Percentiles rank a stretch among this genome's conserved stretches.
These are phyloP conservation scores for Salix arbutifolia DNA, from an alignment of 345 rosid genomes.

Conservation along the genomic window DNA sequence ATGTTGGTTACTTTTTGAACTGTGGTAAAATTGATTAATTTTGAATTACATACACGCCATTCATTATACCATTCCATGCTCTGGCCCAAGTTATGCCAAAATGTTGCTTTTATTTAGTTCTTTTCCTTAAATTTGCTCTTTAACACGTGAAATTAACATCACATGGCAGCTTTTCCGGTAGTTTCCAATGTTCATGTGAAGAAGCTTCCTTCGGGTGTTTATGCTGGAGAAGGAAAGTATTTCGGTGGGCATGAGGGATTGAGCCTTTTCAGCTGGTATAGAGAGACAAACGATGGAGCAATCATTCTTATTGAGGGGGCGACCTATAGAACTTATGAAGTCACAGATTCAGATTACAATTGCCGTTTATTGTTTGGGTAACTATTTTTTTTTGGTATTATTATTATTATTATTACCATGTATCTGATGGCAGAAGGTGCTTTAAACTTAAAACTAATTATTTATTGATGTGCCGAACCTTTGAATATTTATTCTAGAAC, in stretches of 20 bases:
- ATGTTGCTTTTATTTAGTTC: not conserved
- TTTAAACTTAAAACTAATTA: not conserved
- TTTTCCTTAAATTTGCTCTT: slow-evolving; percentile 3
- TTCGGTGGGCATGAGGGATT: slow-evolving; percentile 90
- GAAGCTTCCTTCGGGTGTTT: slow-evolving; percentile 54
- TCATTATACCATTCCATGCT: not conserved
- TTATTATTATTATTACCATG: not conserved
- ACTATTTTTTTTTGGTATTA: slow-evolving; percentile 23
- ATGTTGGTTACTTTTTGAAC: not conserved
- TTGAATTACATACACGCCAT: not conserved
- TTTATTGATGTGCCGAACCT: not conserved
- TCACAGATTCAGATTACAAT: slow-evolving; percentile 73
- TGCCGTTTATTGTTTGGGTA: slow-evolving; percentile 84
- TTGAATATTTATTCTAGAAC: not conserved
- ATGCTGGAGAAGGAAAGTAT: slow-evolving; percentile 87
- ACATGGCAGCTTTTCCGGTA: slow-evolving; percentile 65
- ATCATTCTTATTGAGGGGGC: slow-evolving; percentile 66
- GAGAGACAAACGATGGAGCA: slow-evolving; percentile 73
- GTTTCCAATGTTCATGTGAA: slow-evolving; percentile 65
- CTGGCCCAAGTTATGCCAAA: not conserved
- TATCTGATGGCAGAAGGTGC: not conserved
- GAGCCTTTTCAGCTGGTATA: slow-evolving; percentile 92
- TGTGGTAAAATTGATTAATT: not conserved
- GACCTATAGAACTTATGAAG: slow-evolving; percentile 68
- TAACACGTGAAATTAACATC: slow-evolving; percentile 22